phyloP scores from a whole-genome alignment of 768 basidiomycete genomes.

The Collybiopsis luxurians region DNA sequence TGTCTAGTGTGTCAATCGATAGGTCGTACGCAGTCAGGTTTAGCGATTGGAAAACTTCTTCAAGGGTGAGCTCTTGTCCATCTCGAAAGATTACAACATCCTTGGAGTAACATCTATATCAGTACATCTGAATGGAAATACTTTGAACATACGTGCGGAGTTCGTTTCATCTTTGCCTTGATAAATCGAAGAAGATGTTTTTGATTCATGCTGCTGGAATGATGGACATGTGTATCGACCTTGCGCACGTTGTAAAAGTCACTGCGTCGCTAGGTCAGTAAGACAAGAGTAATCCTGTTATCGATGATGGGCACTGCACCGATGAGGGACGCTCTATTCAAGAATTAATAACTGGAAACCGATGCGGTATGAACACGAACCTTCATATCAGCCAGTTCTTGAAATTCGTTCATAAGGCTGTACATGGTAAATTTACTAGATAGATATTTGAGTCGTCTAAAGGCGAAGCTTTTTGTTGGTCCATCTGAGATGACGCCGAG shows the following conservation, averaged over 20 bases:
- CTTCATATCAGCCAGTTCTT: constrained; percentile 97
- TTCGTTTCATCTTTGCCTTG: constrained; percentile 96
- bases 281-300: neutral
- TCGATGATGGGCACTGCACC: constrained; percentile 44
- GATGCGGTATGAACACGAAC: constrained; percentile 37
- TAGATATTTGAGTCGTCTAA: constrained; percentile 86
- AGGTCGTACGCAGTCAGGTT: constrained; percentile 96
- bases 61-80: constrained; percentile 80
- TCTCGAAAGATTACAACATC: constrained; percentile 97
- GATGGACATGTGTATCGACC: constrained; percentile 98
- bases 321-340: constrained; percentile 72
- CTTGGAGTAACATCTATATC: constrained; percentile 34
- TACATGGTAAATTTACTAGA: constrained; percentile 95
- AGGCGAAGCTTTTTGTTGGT: constrained; percentile 95
- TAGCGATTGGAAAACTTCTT: constrained; percentile 95
- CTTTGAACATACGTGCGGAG: constrained; percentile 58
- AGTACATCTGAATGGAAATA: neutral
- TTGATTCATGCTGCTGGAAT: constrained; percentile 99
- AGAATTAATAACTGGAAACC: constrained; percentile 1
- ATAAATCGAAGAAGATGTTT: constrained; percentile 98
- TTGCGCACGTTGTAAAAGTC: constrained; percentile 99
- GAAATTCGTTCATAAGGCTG: constrained; percentile 84
- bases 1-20: constrained; percentile 97
- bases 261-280: constrained; percentile 36
- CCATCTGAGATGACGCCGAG: constrained; percentile 91